Conservation (phyloP, 1,284 basidiomycete species). For the Ustilago vetiveriae region DNA sequence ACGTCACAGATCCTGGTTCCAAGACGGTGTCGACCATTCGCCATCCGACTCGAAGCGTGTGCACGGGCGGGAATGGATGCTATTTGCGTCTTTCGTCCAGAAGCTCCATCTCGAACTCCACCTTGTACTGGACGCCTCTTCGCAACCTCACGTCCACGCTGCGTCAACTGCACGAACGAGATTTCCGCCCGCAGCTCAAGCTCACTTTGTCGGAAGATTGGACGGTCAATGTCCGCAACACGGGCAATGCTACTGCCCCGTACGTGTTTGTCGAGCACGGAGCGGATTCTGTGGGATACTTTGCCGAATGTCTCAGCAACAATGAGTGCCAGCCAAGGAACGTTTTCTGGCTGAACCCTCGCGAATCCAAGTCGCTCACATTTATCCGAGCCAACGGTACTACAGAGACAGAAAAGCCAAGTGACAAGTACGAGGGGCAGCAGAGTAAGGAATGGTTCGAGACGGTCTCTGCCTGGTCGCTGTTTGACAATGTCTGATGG, state of each 20-base stretch:
- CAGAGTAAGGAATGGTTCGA: neutral
- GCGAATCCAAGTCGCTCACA: neutral
- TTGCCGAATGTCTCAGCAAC: slow-evolving; percentile 53
- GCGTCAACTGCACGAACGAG: neutral
- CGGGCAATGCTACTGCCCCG: slow-evolving; percentile 18
- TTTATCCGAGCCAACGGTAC: slow-evolving; percentile 5
- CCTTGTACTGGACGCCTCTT: slow-evolving; percentile 8
- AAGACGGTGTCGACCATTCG: slow-evolving; percentile 1
- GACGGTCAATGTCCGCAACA: slow-evolving; percentile 8
- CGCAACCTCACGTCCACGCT: neutral
- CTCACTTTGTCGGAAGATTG: neutral
- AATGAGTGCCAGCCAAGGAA: slow-evolving; percentile 11
- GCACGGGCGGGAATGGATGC: slow-evolving; percentile 2
- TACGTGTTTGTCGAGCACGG: slow-evolving; percentile 74
- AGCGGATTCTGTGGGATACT: slow-evolving; percentile 72
- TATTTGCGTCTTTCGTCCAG: slow-evolving; percentile 4
- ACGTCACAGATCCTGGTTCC: neutral
- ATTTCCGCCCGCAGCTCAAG: neutral
- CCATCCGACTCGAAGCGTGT: neutral
- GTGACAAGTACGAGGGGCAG: neutral
- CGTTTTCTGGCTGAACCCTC: slow-evolving; percentile 27
- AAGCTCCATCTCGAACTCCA: neutral
- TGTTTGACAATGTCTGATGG: slow-evolving; percentile 17
- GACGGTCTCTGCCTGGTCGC: neutral
- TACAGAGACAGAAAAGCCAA: neutral